Evolutionary conservation across 148 eudicot genomes (phyloP), one percentile per base, ranked within the genome.

Genomic region (Camellia sinensis): DNA sequence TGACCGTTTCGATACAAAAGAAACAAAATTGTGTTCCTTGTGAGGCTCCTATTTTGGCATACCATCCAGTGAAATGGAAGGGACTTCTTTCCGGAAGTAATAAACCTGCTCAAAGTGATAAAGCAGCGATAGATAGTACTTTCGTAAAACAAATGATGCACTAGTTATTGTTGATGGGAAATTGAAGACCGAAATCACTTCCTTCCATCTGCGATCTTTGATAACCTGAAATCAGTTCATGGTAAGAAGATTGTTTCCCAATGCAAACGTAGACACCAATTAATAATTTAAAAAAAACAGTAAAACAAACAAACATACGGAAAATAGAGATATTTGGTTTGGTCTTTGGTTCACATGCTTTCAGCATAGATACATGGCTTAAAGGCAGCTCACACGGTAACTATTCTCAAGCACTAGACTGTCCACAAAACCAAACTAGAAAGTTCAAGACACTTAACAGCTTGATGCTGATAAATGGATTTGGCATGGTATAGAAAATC

Each of bases 31-130:
- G 37, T 29, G 37, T 48, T 48, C 7, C 5, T 44, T 29, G 53
- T n/a, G 29, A 29, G 18, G 63, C 59, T 18, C 14, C 13, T 44
- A 67, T 64, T 67, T 64, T 44, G 44, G 69, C 57, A 76, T 88
- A 92, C 95, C 95, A 76, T 87, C 79, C 3, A 64, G 43, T 52
- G 85, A 56, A 60, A 81, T 66, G 37, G 86, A 76, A 72, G 91
- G 88, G 63, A 77, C 82, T 78, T 85, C 86, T 87, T 85, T 94
- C 81, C 85, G 83, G 78, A 90, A 87, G 82, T 85, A 92, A 81
- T 92, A 94, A 73, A 87, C 93, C 82, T 94, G 97, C 90, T 94
- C 98, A 81, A 92, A 94, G 81, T 92, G 97, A 85, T 89, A 89
- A 71, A 94, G 91, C 81, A 91, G 79, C 1, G 95, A 90, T 29